Conservation (phyloP, 352 stramenopile species). For the Phytophthora parvispora region DNA sequence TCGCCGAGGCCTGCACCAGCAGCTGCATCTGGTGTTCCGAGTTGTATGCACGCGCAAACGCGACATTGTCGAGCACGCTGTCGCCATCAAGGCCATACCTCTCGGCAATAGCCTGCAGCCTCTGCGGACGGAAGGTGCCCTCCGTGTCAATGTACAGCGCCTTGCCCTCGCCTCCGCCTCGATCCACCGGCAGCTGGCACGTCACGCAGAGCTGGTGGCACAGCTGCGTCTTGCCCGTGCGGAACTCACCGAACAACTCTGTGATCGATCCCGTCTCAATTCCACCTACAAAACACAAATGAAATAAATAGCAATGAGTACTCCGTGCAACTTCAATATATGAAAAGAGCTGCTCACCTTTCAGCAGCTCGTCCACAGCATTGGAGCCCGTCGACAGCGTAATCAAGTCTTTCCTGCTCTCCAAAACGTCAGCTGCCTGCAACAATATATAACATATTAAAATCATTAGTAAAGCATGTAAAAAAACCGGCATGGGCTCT, state of each 20-base stretch:
- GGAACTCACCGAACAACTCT: slow-evolving; percentile 99
- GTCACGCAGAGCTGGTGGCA: slow-evolving; percentile 99
- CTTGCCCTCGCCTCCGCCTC: slow-evolving; percentile 98
- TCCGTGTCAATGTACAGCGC: slow-evolving; percentile 99
- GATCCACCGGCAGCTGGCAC: slow-evolving; percentile 98
- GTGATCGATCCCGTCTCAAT: slow-evolving; percentile 99
- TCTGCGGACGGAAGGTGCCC: slow-evolving; percentile 98
- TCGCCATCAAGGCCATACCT: slow-evolving; percentile 97
- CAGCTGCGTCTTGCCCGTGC: slow-evolving; percentile 99
- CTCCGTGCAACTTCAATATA: not conserved
- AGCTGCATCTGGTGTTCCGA: slow-evolving; percentile 99
- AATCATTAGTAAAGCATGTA: slow-evolving; percentile 10
- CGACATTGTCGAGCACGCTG: slow-evolving; percentile 99
- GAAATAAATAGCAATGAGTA: not conserved
- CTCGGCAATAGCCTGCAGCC: slow-evolving; percentile 98
- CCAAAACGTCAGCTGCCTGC: slow-evolving; percentile 89
- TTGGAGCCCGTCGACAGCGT: slow-evolving; percentile 95
- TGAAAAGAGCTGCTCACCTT: slow-evolving; percentile 52
- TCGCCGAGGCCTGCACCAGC: slow-evolving; percentile 97
- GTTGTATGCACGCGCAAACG: slow-evolving; percentile 99
- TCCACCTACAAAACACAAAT: slow-evolving; percentile 73
- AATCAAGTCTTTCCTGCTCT: slow-evolving; percentile 94
- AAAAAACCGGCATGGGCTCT: slow-evolving; percentile 11
- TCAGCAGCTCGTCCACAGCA: slow-evolving; percentile 91
- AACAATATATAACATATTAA: not conserved